Base-by-base conservation (phyloP, 2,329 filamentous ascomycete species). In the Alternaria postmessia region DNA sequence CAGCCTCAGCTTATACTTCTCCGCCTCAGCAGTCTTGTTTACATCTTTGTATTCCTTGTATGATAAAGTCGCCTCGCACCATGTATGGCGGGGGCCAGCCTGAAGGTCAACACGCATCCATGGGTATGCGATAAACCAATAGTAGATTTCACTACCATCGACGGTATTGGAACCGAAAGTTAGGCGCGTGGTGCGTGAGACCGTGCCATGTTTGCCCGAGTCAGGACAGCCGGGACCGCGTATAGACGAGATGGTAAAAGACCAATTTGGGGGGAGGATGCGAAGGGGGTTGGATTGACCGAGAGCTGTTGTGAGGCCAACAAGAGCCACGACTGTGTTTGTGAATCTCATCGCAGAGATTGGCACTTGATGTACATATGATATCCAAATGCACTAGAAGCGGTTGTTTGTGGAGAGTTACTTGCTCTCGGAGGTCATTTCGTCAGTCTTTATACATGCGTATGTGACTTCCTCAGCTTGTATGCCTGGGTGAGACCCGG, bases 91-190 rank as follows among this genome's bases (percentile, higher is more conserved):
- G 3, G 61, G 49, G 5, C 41, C 57, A 2, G 36, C 53, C 0
- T 34, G 6, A 14, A 68, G 59, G 8, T 51, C 49, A 24, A 61
- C 66, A 32, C 52, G 54, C 42, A 68, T 41, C 30, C 60, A 39
- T 12, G 67, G 67, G 51, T 68, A 70, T 20, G 67, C 65, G 22
- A 65, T 46, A 48, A 57, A 60, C 64, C 64, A 67, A 44, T 70
- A 68, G 59, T 70, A 68, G 20, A 68, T 70, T 48, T 70, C 65
- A 11, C 55, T 61, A 28, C 65, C 64, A 42, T 70, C 65, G 39
- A 67, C 44, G 0, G 65, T 68, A 44, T 68, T 68, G 9, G 39
- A 28, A 2, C 67, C 67, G 12, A 51, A 68, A 18, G 65, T 68
- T 3, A 53, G 51, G 39, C 67, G 65, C 16, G 67, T 69, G 11